phyloP scores from a whole-genome alignment of 2,329 filamentous ascomycete genomes.

The Sarocladium brachiariae region DNA sequence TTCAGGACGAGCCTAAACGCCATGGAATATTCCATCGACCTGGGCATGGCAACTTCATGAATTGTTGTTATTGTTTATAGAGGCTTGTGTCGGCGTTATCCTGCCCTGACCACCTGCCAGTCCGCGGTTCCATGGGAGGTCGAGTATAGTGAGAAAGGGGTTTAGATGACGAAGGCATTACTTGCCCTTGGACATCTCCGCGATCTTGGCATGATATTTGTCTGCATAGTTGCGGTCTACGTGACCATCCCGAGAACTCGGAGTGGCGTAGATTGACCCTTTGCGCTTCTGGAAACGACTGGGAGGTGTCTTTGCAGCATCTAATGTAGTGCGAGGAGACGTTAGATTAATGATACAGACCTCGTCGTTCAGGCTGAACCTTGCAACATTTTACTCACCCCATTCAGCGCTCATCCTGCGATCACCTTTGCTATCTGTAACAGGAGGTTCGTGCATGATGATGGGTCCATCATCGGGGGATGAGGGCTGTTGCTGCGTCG shows the following conservation, averaged over 20 bases:
- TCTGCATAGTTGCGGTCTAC: conserved; percentile 52
- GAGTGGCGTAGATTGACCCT: conserved; percentile 62
- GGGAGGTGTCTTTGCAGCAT: conserved; percentile 60
- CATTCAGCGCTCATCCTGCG: conserved; percentile 39
- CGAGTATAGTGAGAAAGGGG: too few relatives aligned
- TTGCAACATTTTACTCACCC: conserved; percentile 38
- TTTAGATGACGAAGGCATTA: conserved; percentile 13
- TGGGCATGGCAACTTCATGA: too few relatives aligned
- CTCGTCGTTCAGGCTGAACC: too few relatives aligned
- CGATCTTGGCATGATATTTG: conserved; percentile 54
- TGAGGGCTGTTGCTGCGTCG: conserved; percentile 15
- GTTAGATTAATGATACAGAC: too few relatives aligned
- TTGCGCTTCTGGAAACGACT: conserved; percentile 64
- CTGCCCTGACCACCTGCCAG: too few relatives aligned
- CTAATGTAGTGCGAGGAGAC: too few relatives aligned
- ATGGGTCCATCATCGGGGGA: conserved; percentile 16
- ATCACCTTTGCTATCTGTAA: conserved; percentile 22
- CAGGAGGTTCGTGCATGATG: conserved; percentile 24
- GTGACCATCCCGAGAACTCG: conserved; percentile 57
- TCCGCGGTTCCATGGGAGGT: too few relatives aligned
- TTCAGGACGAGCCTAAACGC: too few relatives aligned
- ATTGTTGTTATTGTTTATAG: too few relatives aligned
- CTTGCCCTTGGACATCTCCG: conserved; percentile 37
- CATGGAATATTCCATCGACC: too few relatives aligned
- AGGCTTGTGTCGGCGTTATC: too few relatives aligned